Conservation (phyloP, 1,284 basidiomycete genomes). For the Exsudoporus floridanus region DNA sequence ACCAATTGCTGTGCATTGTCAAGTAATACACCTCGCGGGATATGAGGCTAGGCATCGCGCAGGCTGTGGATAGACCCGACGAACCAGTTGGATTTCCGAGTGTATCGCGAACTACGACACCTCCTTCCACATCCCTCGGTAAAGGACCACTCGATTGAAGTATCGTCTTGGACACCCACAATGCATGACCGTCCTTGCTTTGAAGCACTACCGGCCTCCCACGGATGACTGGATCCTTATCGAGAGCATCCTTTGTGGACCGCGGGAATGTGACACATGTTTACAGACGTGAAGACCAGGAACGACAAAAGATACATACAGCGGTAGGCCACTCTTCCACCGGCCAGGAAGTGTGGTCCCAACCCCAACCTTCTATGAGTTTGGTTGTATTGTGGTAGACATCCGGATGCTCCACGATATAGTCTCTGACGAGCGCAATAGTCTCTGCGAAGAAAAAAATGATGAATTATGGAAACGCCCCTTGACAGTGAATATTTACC, state of each 20-base stretch:
- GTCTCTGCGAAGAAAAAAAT: conserved; percentile 46
- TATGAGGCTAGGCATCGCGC: conserved; percentile 2
- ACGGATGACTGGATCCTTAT: conserved; percentile 63
- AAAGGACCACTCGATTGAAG: conserved; percentile 61
- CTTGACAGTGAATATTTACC: conserved; percentile 38
- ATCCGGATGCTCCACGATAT: conserved; percentile 60
- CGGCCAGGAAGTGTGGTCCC: conserved; percentile 87
- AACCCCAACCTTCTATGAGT: conserved; percentile 82
- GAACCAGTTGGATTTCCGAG: conserved; percentile 74
- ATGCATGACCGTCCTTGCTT: conserved; percentile 86
- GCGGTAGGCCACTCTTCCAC: conserved; percentile 70
- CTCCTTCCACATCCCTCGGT: conserved; percentile 72
- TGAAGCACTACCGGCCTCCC: conserved; percentile 73
- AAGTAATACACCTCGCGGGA: conserved; percentile 55
- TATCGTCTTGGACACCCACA: conserved; percentile 76
- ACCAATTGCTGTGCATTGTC: conserved; percentile 72
- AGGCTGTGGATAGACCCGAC: conserved; percentile 15
- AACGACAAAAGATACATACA: conserved; percentile 38
- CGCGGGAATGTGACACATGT: background rate
- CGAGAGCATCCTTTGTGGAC: conserved; percentile 61
- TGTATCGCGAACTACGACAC: conserved; percentile 71
- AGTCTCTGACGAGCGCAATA: conserved; percentile 61
- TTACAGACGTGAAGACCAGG: background rate
- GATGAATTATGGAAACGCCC: background rate
- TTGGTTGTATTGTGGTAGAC: conserved; percentile 54